These are phyloP conservation scores for Crucihimalaya himalaica DNA, from an alignment of 345 rosid species.

Conservation along the genomic window DNA sequence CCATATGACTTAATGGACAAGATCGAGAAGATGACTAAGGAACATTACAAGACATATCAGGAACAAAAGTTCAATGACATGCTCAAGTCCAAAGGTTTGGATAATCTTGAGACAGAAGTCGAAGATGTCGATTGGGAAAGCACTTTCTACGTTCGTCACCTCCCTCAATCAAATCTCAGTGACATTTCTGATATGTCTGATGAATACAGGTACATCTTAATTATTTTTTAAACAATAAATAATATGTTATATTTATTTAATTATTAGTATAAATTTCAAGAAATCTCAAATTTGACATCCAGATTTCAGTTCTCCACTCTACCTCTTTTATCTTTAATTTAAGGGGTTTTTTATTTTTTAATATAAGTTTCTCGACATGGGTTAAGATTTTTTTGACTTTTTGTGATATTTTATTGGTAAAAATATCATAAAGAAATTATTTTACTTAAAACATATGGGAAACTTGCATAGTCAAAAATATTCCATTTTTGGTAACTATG, in stretches of 20 bases:
- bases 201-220: conserved; percentile 47
- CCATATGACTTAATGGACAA: conserved; percentile 65
- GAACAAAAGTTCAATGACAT: conserved; percentile 72
- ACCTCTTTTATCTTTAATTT: conserved; percentile 4
- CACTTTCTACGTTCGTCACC: conserved; percentile 76
- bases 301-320: not conserved
- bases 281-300: not conserved
- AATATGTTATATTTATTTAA: not conserved
- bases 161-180: conserved; percentile 58
- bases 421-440: not conserved
- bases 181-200: conserved; percentile 65
- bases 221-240: not conserved
- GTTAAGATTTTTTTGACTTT: not conserved
- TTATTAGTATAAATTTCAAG: too few species aligned
- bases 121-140: conserved; percentile 86
- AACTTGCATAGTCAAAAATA: not conserved
- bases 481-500: not conserved
- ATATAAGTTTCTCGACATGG: not conserved
- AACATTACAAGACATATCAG: conserved; percentile 59
- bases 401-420: conserved; percentile 17
- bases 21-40: conserved; percentile 72
- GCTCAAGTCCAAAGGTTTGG: conserved; percentile 64
- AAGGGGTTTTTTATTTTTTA: too few species aligned
- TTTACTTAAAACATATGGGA: not conserved
- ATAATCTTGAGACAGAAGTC: conserved; percentile 54